A percentile compares a stretch with the other conserved stretches of the same genome.
Evolutionary conservation across 2,329 filamentous ascomycete genomes (phyloP).

Genomic region (Plectosphaerella plurivora): DNA sequence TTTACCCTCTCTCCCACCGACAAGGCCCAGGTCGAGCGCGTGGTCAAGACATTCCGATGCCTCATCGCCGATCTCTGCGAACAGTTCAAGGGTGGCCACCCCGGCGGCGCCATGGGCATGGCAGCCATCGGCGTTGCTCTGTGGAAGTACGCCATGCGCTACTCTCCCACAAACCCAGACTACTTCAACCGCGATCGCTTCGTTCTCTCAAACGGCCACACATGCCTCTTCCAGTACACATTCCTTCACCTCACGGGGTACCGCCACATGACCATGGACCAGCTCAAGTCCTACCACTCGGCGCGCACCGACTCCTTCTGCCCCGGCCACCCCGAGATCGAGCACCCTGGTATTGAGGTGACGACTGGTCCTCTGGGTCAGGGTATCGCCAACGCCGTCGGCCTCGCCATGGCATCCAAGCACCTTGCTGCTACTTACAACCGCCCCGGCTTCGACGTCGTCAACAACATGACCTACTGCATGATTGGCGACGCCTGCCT

Average conservation of each 20-base stretch:
- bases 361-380: constrained; percentile 54
- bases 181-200: constrained; percentile 58
- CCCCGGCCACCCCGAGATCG: constrained; percentile 51
- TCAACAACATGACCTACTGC: constrained; percentile 47
- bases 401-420: constrained; percentile 50
- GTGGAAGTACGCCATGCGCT: constrained; percentile 57
- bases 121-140: constrained; percentile 33
- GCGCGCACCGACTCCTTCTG: constrained; percentile 33
- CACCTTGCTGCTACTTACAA: constrained; percentile 48
- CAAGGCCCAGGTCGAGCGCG: constrained; percentile 9
- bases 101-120: constrained; percentile 30
- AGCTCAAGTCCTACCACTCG: constrained; percentile 42
- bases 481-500: constrained; percentile 52
- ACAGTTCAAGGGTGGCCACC: constrained; percentile 55
- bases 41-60: constrained; percentile 1
- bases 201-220: constrained; percentile 52
- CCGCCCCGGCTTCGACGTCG: constrained; percentile 38
- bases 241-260: constrained; percentile 47
- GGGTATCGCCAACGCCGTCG: constrained; percentile 52
- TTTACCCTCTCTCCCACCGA: constrained; percentile 7
- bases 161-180: constrained; percentile 43
- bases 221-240: constrained; percentile 45
- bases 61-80: constrained; percentile 43
- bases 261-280: constrained; percentile 44
- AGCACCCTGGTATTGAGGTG: constrained; percentile 50